A percentile compares a stretch with the other conserved stretches of the same genome.
Conservation (phyloP, 1,139 yeast species). For the Blastobotrys petasosporus region DNA sequence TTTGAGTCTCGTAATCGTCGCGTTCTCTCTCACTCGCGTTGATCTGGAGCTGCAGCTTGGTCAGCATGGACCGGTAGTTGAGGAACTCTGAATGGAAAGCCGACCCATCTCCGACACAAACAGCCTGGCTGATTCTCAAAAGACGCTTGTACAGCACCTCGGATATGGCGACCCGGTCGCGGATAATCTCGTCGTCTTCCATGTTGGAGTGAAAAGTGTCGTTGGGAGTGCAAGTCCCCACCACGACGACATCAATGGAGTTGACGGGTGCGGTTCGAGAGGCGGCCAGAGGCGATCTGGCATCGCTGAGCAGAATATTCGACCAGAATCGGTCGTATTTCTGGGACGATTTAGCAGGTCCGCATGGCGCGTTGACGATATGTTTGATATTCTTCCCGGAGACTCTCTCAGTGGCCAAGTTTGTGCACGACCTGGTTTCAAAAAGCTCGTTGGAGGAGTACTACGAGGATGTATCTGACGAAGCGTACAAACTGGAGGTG, state of each 20-base stretch:
- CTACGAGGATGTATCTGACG: constrained; percentile 2
- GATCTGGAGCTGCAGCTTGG: constrained; percentile 26
- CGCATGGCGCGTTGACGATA: constrained; percentile 20
- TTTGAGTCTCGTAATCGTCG: constrained; percentile 18
- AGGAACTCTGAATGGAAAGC: constrained; percentile 19
- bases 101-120: constrained; percentile 9
- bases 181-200: constrained; percentile 24
- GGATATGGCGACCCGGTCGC: constrained; percentile 25
- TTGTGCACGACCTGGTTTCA: constrained; percentile 14
- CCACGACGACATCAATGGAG: constrained; percentile 14
- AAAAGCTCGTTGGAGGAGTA: constrained; percentile 1
- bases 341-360: constrained; percentile 13
- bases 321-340: constrained; percentile 13
- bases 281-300: constrained; percentile 20
- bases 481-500: constrained; percentile 3
- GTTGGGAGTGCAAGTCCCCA: no score
- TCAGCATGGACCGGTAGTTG: constrained; percentile 22
- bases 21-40: constrained; percentile 25
- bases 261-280: constrained; percentile 19
- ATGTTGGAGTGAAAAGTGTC: no score
- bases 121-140: constrained; percentile 15
- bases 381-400: constrained; percentile 22
- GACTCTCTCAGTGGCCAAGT: constrained; percentile 15
- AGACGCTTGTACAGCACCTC: constrained; percentile 25
- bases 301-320: constrained; percentile 13